These are phyloP conservation scores for Coemansia sp. DNA, from an alignment of 192 early-diverging fungal genomes.

Conservation along the genomic window DNA sequence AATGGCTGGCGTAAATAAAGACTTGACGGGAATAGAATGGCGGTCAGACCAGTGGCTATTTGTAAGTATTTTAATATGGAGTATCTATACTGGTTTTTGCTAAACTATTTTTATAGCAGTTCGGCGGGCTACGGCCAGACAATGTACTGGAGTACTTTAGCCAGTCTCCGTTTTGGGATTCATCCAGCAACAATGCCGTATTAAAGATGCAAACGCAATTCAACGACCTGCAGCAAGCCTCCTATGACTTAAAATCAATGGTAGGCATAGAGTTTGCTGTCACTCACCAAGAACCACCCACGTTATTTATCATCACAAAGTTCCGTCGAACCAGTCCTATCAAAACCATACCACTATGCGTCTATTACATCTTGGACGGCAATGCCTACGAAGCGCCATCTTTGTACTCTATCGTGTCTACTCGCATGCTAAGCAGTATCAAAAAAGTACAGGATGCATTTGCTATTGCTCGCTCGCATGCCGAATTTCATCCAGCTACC, in stretches of 20 bases:
- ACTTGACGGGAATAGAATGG: slow-evolving; percentile 64
- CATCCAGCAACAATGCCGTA: slow-evolving; percentile 73
- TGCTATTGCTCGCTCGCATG: slow-evolving; percentile 31
- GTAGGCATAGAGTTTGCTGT: slow-evolving; percentile 75
- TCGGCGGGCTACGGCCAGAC: slow-evolving; percentile 68
- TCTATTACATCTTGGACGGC: slow-evolving; percentile 67
- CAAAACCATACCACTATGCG: slow-evolving; percentile 49
- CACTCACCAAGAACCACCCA: slow-evolving; percentile 62
- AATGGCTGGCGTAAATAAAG: slow-evolving; percentile 26
- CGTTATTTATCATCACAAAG: slow-evolving; percentile 71
- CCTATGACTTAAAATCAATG: slow-evolving; percentile 60
- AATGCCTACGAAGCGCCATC: slow-evolving; percentile 74
- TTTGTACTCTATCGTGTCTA: slow-evolving; percentile 66
- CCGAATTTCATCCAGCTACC: slow-evolving; percentile 48
- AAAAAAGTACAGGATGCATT: slow-evolving; percentile 45
- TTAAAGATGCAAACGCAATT: slow-evolving; percentile 79
- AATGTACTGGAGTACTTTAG: slow-evolving; percentile 81
- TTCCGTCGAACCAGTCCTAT: slow-evolving; percentile 59
- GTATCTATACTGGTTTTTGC: not conserved
- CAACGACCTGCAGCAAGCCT: slow-evolving; percentile 62
- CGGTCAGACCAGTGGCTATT: slow-evolving; percentile 59
- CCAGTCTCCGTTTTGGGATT: slow-evolving; percentile 79
- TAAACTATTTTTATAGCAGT: slow-evolving; percentile 36
- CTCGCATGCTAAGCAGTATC: slow-evolving; percentile 61
- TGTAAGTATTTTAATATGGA: slow-evolving; percentile 6